Evolutionary conservation across 2,329 filamentous ascomycete genomes (phyloP), one percentile per base, ranked within the genome.

Genomic region (Nothophoma quercina): DNA sequence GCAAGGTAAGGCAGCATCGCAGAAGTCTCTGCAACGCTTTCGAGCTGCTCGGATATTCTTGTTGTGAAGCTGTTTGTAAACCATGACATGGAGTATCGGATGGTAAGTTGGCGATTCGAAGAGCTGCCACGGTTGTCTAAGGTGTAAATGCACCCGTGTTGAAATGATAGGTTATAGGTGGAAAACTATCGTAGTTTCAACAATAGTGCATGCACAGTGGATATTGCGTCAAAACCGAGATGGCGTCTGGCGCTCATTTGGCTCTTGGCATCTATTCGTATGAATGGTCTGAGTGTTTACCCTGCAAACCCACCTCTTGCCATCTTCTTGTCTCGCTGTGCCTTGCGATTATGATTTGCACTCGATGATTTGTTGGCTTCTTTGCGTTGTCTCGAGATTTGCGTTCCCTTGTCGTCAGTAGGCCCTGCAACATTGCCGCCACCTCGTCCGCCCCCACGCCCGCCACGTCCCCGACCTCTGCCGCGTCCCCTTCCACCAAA

Each of bases 341-440:
- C 89, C 41, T 91, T 83, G 21, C 93, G 85, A 72, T 91, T 95
- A 71, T 96, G 92, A 69, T 96, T 96, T 25, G 91, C 92, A 55
- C 88, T 81, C 18, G 88, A 90, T 2, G 87, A 83, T 73, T 96
- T 96, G 62, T 87, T 89, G 21, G 89, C 86, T 69, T 96, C 93
- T 70, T 96, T 96, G 57, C 84, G 83, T 64, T 87, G 83, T 60
- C 91, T 82, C 8, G 89, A 88, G 46, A 79, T 77, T 60, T 91
- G 86, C 0, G 89, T 92, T n/a, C 82, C 83, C 62, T 85, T 85
- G n/a, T 90, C 88, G 6, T 85, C 83, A 1, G 84, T 78, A 1
- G 86, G 80, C 0, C 88, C 87, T 2, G 86, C 83, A 7, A 88
- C 86, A 63, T 82, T 86, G 5, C 74, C 77, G 4, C 76, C 74